These are phyloP conservation scores for Tausonia pullulans DNA, from an alignment of 1,284 basidiomycete species.

Conservation along the genomic window DNA sequence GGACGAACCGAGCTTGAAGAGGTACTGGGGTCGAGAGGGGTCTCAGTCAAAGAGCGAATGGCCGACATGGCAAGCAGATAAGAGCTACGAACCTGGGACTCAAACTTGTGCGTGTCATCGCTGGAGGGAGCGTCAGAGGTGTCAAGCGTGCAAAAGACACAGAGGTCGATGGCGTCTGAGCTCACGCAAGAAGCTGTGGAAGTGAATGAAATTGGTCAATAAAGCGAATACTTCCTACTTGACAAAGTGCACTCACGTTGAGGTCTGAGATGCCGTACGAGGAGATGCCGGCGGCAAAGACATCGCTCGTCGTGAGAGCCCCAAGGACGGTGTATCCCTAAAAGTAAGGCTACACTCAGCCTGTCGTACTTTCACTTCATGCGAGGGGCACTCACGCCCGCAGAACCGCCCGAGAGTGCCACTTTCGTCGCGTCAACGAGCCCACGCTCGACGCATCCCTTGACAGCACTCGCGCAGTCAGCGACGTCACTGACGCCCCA, in stretches of 20 bases:
- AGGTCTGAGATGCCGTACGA: slow-evolving; percentile 29
- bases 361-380: neutral
- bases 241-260: slow-evolving; percentile 16
- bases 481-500: slow-evolving; percentile 35
- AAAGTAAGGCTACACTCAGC: no score
- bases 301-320: slow-evolving; percentile 23
- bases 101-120: slow-evolving; percentile 18
- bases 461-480: slow-evolving; percentile 32
- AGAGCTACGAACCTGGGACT: slow-evolving; percentile 4
- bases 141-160: neutral
- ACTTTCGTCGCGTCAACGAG: slow-evolving; percentile 24
- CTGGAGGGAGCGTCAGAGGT: neutral
- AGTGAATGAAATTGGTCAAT: neutral
- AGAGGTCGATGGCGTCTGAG: no score
- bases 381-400: slow-evolving; percentile 16
- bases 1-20: slow-evolving; percentile 18
- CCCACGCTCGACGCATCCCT: slow-evolving; percentile 24
- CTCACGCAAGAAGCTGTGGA: neutral
- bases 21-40: slow-evolving; percentile 13
- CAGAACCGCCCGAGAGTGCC: slow-evolving; percentile 26
- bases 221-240: no score
- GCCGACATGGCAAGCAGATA: no score
- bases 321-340: slow-evolving; percentile 31
- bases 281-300: slow-evolving; percentile 25
- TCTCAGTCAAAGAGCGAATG: no score